Evolutionary conservation across 2,329 filamentous ascomycete genomes (phyloP).

Genomic region (Orbilia quercus): DNA sequence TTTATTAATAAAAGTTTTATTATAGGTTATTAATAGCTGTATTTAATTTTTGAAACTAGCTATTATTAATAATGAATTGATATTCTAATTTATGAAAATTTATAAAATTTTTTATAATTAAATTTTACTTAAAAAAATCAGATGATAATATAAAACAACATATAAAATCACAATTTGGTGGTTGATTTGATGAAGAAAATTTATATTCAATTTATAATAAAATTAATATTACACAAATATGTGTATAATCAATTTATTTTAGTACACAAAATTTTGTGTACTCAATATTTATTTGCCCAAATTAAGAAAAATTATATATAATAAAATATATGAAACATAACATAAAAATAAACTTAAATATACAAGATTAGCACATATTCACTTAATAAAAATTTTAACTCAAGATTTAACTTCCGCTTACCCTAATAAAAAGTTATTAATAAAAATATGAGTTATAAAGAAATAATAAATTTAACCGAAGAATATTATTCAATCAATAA

Average conservation of each 20-base stretch:
- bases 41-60: slow-evolving; percentile 26
- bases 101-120: slow-evolving; percentile 23
- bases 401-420: too few relatives aligned
- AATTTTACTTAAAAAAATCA: slow-evolving; percentile 9
- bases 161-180: slow-evolving; percentile 8
- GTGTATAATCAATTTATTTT: too few relatives aligned
- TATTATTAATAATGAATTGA: slow-evolving; percentile 21
- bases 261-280: slow-evolving; percentile 17
- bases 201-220: slow-evolving; percentile 14
- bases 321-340: not conserved
- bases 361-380: too few relatives aligned
- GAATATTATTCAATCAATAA: too few relatives aligned
- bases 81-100: slow-evolving; percentile 30
- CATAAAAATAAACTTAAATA: too few relatives aligned
- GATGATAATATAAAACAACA: slow-evolving; percentile 15
- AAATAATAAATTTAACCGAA: too few relatives aligned
- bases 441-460: too few relatives aligned
- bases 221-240: slow-evolving; percentile 22
- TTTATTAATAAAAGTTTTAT: slow-evolving; percentile 24
- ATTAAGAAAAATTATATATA: slow-evolving; percentile 5
- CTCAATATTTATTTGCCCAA: slow-evolving; percentile 9
- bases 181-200: slow-evolving; percentile 21
- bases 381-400: too few relatives aligned
- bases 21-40: slow-evolving; percentile 22
- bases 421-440: too few relatives aligned